Evolutionary conservation across 139 green algal species (phyloP), one percentile per base, ranked within the genome.

Genomic region (Dunaliella sp.): DNA sequence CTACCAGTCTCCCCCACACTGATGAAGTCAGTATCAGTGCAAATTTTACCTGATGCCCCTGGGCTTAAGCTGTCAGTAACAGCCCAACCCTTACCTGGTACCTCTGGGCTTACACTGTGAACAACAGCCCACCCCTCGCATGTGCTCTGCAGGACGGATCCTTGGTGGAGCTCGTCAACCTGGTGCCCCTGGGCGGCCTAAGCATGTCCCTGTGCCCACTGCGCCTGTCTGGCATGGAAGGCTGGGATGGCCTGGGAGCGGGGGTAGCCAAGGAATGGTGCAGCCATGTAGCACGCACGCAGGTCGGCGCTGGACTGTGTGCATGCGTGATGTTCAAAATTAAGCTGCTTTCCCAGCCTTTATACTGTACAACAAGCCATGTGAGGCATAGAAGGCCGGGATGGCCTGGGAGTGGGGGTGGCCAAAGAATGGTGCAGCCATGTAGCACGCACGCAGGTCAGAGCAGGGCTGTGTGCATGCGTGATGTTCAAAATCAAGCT

Each of bases 111-210:
- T n/a, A n/a, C n/a, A n/a, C n/a, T n/a, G n/a, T n/a, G n/a, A n/a
- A n/a, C n/a, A n/a, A n/a, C n/a, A n/a, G n/a, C n/a, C n/a, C n/a
- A n/a, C n/a, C n/a, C n/a, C n/a, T n/a, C 31, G 77, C 24, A 38
- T 36, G 16, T 31, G 28, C 16, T 21, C 25, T 31, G 21, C 83
- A 85, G 1, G 85, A 92, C 36, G 93, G 93, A 21, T 88, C 81
- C 26, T 80, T 94, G 32, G 26, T 90, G 33, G 93, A 96, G 90
- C 88, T 96, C n/a, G 74, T 95, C 2, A 96, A 96, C 84, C 79
- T 97, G 80, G 91, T 95, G 80, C 92, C 92, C 34, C 95, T 93
- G 92, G 93, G 92, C 2, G 93, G 92, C 0, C 89, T 97, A n/a
- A 88, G 90, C 72, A 81, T 97, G 38, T 34, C 81, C 28, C 87